Evolutionary conservation across 176 grass and related monocot genomes (phyloP).

Genomic region (Rhynchospora tenuis): DNA sequence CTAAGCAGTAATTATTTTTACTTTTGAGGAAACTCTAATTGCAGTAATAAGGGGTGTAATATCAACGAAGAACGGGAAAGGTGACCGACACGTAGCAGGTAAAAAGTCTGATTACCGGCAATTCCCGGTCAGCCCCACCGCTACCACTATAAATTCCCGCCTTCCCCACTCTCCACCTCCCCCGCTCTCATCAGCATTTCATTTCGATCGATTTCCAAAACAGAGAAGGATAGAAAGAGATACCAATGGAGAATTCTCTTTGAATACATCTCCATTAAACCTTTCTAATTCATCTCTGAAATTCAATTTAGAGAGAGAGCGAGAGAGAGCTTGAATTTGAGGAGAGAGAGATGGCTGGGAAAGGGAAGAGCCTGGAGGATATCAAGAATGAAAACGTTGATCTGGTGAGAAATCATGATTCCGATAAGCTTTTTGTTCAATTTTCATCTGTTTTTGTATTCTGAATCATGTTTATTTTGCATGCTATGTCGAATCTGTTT

Average conservation of each 20-base stretch:
- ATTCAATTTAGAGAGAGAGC: background rate
- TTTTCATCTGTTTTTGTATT: background rate
- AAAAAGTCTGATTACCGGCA: background rate
- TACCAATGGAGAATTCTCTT: background rate
- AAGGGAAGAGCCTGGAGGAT: constrained; percentile 41
- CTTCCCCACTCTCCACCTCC: background rate
- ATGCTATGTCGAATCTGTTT: background rate
- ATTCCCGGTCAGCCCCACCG: background rate
- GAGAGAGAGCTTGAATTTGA: background rate
- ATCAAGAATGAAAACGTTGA: constrained; percentile 86
- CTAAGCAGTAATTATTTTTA: background rate
- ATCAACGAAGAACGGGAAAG: background rate
- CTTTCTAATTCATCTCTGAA: background rate
- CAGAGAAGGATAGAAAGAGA: background rate
- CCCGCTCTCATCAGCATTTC: background rate
- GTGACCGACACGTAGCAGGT: background rate
- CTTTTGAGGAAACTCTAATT: no score
- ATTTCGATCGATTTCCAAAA: background rate
- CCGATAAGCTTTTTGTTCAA: background rate
- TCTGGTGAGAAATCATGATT: constrained; percentile 46
- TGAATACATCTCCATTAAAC: background rate
- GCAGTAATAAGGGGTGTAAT: background rate
- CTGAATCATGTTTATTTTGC: background rate
- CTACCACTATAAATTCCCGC: background rate
- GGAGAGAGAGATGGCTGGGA: background rate